Evolutionary conservation across 768 basidiomycete genomes (phyloP), one percentile per base, ranked within the genome.

Genomic region (Mycena leptocephala): DNA sequence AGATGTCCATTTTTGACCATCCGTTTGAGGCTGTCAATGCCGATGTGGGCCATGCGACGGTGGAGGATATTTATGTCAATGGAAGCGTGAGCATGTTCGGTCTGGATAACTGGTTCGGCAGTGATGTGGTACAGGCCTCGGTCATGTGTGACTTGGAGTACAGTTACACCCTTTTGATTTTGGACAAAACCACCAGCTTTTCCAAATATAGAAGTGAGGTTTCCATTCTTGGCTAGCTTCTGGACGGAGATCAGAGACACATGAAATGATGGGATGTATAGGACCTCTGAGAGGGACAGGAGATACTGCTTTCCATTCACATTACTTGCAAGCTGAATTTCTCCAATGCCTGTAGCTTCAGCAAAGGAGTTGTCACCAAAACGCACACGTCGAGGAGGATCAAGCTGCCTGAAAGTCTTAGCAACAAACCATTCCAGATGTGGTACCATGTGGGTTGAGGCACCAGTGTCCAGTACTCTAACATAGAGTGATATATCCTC

Each of bases 31-130:
- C 56, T 26, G 7, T 69, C 56, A 26, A 59, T 48, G 1, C 28
- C 30, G 10, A 51, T 16, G 64, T 66, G 64, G 1, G 28, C 64
- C 64, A 66, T 66, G 32, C 43, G 64, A 37, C 48, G 64, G 28
- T 66, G 64, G 7, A 66, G 64, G 32, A 66, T 13, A 26, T 66
- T 66, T 32, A 66, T 66, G 64, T 66, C 64, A 28, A 66, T 28
- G 22, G 64, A 20, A n/a, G 22, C 46, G 46, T 48, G 64, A 16
- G 64, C 64, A 2, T 32, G 43, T 33, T 66, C 46, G 9, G 43
- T 13, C 5, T 51, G 48, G 30, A 66, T 16, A 9, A 66, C 30
- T 0, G 64, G 64, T n/a, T 48, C 46, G 18, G 30, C 46, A 24
- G 26, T 16, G 5, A 66, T 8, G 16, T 66, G 64, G 63, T 65